phyloP scores from a whole-genome alignment of 169 alveolate species.

The Amoebophrya sp. region DNA sequence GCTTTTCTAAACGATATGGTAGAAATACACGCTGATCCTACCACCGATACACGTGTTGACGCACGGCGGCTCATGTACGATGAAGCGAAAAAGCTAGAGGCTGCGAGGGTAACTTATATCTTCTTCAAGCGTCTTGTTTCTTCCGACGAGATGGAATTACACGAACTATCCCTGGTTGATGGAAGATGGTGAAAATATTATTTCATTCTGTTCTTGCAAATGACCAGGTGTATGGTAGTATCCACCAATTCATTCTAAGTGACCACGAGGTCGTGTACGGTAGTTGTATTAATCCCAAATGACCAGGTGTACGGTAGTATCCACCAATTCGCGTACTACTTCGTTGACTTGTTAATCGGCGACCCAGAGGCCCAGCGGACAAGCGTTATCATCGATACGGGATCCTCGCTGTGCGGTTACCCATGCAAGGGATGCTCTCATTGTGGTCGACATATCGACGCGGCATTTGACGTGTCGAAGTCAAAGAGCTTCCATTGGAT shows the following conservation, averaged over 20 bases:
- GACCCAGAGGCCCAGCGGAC: conserved; percentile 53
- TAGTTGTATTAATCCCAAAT: too few relatives aligned
- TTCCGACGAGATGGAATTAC: too few relatives aligned
- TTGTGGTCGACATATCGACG: conserved; percentile 51
- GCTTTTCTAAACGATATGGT: too few relatives aligned
- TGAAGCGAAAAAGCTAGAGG: background rate
- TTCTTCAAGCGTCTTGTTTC: too few relatives aligned
- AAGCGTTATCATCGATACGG: conserved; percentile 50
- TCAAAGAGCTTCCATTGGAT: conserved; percentile 44
- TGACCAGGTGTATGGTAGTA: conserved; percentile 41
- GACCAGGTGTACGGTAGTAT: conserved; percentile 43
- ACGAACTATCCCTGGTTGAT: too few relatives aligned
- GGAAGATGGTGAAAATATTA: too few relatives aligned
- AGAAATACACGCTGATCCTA: too few relatives aligned
- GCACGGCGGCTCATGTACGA: background rate
- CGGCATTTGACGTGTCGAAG: conserved; percentile 53
- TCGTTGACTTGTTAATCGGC: conserved; percentile 43
- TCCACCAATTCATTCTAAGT: conserved; percentile 47
- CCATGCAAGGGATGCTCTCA: conserved; percentile 44
- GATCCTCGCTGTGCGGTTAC: conserved; percentile 38
- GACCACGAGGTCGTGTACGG: too few relatives aligned
- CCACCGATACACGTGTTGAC: too few relatives aligned
- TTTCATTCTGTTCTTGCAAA: too few relatives aligned
- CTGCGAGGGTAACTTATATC: too few relatives aligned
- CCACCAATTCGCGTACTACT: conserved; percentile 50